Base-by-base conservation (phyloP, 768 basidiomycete genomes). In the Phanerodontia chrysosporium region DNA sequence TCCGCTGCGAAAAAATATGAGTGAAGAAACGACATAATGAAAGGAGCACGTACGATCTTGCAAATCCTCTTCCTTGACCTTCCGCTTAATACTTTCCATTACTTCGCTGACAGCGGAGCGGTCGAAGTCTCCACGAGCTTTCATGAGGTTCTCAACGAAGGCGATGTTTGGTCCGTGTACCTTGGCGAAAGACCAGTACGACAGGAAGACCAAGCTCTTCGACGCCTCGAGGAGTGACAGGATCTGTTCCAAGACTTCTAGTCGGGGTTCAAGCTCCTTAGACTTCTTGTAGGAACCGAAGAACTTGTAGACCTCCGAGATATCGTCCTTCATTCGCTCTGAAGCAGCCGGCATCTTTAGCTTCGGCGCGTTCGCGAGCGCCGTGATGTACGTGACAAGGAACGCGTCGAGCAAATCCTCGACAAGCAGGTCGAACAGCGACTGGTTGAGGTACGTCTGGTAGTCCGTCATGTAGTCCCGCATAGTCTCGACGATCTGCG, bases 401-500 rank as follows among this genome's bases (percentile, higher is more conserved):
- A 96, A 95, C 5, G 87, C 76, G 69, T 98, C 94, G 55, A 98
- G 78, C 32, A 98, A 83, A 68, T 98, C 95, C 69, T 97, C 95
- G 16, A 97, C 78, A 32, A 98, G 79, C 24, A 98, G 81, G 62
- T 98, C 95, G 63, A 98, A 86, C 46, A 99, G 80, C 6, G 91
- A 87, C 14, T 91, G 80, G 69, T 98, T 97, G 59, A 99, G 86
- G 67, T 88, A 97, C 46, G 83, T 80, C 68, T 95, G 91, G 71
- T 92, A 96, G 73, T 98, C 97, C n/a, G 80, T 72, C 86, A 95
- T 94, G 74, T 98, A 98, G 67, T 99, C 97, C 55, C 88, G 83
- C 80, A 98, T 91, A 44, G 97, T 99, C 75, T 95, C 92, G 61
- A 97, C 81, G 55, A 98, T 89, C 73, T 96, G 94, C 4, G 80